Base-by-base conservation (phyloP, 169 alveolate species). In the Cryptosporidium andersoni region DNA sequence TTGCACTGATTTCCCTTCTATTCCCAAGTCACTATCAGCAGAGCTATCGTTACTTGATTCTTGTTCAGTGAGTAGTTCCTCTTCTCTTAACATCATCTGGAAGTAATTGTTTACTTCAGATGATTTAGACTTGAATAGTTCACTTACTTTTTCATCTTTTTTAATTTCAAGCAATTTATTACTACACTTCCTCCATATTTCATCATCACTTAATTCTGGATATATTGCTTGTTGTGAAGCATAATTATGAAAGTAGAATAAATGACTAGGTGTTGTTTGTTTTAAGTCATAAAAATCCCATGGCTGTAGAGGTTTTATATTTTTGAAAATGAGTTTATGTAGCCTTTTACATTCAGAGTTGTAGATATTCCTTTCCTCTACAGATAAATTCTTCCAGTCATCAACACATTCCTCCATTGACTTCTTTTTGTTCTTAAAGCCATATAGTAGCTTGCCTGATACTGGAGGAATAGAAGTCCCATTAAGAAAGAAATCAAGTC, bases 401-500 rank as follows among this genome's bases (percentile, higher is more conserved):
- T 1, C 45, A 25, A 58, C 68, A 74, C 85, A 74, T 25, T 74
- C 85, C 45, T 37, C 5, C 16, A 74, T 43, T 16, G 85, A 74
- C 11, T 36, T 43, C 34, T 58, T 45, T 25, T 74, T 58, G 43
- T 39, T 47, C 25, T 43, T 53, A 51, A 45, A 25, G 2, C 85
- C 85, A 2, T 25, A 74, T 45, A 74, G 11, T 2, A 74, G 74
- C 56, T 74, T 74, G 0, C 64, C 85, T 14, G 85, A 74, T 45
- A 74, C 42, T 25, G 64, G 74, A 56, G 85, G 85, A 36, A 74
- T 42, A 9, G 56, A 58, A 36, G 58, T 60, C 1, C 47, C 85
- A 42, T 74, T 56, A 12, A 37, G 43, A 8, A 74, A 51, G 40
- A 9, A 43, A 14, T 74, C 85, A 66, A 74, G 55, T 51, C 25